A percentile compares a stretch with the other conserved stretches of the same genome.
Evolutionary conservation across 2,329 filamentous ascomycete species (phyloP).

Genomic region (Hymenotorrendiella dingleyae): DNA sequence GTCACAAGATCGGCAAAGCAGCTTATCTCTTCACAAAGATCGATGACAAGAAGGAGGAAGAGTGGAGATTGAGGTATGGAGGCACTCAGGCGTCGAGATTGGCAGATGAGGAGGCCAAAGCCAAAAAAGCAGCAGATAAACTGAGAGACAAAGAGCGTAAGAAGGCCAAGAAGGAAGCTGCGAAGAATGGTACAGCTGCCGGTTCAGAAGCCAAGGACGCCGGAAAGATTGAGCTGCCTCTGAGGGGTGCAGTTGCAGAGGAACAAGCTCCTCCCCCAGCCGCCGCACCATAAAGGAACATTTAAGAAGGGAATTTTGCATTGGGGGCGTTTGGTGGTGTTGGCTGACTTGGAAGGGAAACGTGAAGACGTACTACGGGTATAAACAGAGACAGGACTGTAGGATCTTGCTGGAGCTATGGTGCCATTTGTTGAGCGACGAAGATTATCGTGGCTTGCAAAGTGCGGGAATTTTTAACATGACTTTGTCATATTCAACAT

Average conservation of each 20-base stretch:
- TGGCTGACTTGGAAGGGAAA: too few relatives aligned
- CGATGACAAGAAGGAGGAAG: slow-evolving; percentile 71
- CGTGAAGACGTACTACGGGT: too few relatives aligned
- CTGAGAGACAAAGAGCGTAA: slow-evolving; percentile 39
- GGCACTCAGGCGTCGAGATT: slow-evolving; percentile 60
- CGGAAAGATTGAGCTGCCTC: slow-evolving; percentile 19
- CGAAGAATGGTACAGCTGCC: slow-evolving; percentile 10
- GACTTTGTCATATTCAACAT: too few relatives aligned
- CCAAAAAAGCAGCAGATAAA: slow-evolving; percentile 33
- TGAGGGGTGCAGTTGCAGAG: slow-evolving; percentile 26
- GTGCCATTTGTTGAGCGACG: too few relatives aligned
- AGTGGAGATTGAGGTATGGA: slow-evolving; percentile 75
- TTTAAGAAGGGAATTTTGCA: slow-evolving; percentile 7
- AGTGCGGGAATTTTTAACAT: too few relatives aligned
- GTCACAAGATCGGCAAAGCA: slow-evolving; percentile 76
- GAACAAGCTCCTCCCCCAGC: slow-evolving; percentile 30
- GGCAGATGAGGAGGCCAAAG: slow-evolving; percentile 60
- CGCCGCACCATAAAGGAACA: slow-evolving; percentile 25
- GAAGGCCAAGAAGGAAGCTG: slow-evolving; percentile 37
- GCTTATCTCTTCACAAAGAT: slow-evolving; percentile 78
- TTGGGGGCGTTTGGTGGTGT: slow-evolving; percentile 20
- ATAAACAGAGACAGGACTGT: too few relatives aligned
- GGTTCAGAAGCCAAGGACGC: slow-evolving; percentile 25
- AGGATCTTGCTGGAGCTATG: too few relatives aligned
- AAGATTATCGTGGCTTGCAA: too few relatives aligned